A percentile compares a stretch with the other conserved stretches of the same genome.
Evolutionary conservation across 345 rosid genomes (phyloP).

Genomic region (Carallia pectinifolia): DNA sequence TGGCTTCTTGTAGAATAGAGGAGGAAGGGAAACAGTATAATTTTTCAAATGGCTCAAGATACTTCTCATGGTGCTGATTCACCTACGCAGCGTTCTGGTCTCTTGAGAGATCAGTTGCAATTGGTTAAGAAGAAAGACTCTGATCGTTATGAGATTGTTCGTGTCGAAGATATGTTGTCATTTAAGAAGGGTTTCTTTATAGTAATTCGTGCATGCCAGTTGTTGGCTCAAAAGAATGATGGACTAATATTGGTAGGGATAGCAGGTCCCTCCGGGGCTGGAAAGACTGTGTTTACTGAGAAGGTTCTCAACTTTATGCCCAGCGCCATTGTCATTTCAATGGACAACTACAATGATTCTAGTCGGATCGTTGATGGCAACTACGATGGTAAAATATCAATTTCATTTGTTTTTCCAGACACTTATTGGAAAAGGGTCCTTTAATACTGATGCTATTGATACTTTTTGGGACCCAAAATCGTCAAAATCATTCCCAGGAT

Average conservation of each 20-base stretch:
- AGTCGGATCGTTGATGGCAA: conserved; percentile 91
- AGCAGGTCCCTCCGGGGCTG: conserved; percentile 99
- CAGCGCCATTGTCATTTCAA: conserved; percentile 80
- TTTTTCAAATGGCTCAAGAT: conserved; percentile 56
- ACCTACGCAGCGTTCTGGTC: conserved; percentile 78
- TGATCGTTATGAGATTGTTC: conserved; percentile 76
- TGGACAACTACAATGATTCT: conserved; percentile 94
- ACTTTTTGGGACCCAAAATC: not conserved
- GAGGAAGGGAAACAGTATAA: too few species aligned
- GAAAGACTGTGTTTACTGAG: conserved; percentile 93
- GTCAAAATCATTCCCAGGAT: not conserved
- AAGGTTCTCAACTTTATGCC: conserved; percentile 91
- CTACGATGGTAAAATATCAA: conserved; percentile 74
- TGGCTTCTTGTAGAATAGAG: not conserved
- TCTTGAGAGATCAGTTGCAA: conserved; percentile 85
- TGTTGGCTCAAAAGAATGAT: conserved; percentile 84
- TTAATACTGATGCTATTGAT: not conserved
- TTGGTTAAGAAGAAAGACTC: conserved; percentile 67
- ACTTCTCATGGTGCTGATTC: conserved; percentile 51
- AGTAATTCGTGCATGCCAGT: conserved; percentile 90
- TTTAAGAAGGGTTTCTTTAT: conserved; percentile 91
- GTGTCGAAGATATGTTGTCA: conserved; percentile 70
- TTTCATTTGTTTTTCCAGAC: not conserved
- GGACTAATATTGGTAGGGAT: conserved; percentile 88
- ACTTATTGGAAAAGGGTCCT: not conserved